Percentiles rank a stretch among this genome's conserved stretches.
Conservation (phyloP, 371 early-diverging fungal genomes). For the Mucor racemosus region DNA sequence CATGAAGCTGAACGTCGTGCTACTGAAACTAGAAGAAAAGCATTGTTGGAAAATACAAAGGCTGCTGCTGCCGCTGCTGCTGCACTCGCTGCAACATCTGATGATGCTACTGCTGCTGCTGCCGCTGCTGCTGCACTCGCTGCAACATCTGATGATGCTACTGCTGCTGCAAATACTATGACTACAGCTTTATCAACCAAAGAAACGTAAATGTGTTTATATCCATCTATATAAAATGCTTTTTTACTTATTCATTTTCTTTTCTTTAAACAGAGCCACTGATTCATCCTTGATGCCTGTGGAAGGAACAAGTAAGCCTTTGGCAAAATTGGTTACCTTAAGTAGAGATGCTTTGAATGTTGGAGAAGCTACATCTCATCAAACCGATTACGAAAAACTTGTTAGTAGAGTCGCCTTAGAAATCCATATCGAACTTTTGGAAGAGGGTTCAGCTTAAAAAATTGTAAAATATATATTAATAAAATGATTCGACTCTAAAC, state of each 20-base stretch:
- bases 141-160: constrained; percentile 2
- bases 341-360: constrained; percentile 30
- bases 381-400: constrained; percentile 35
- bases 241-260: not conserved
- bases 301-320: constrained; percentile 13
- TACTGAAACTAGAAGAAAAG: constrained; percentile 37
- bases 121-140: constrained; percentile 3
- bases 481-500: no score
- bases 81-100: not conserved
- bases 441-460: not conserved
- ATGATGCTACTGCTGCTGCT: constrained; percentile 18
- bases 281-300: constrained; percentile 19
- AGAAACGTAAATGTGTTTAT: constrained; percentile 16
- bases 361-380: constrained; percentile 31
- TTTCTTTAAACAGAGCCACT: not conserved
- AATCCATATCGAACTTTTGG: constrained; percentile 23
- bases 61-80: constrained; percentile 17
- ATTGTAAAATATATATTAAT: not conserved
- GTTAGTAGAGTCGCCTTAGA: constrained; percentile 28
- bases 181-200: not conserved
- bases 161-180: not conserved
- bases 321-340: constrained; percentile 17
- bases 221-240: not conserved
- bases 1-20: constrained; percentile 41
- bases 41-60: constrained; percentile 26